Evolutionary conservation across 2,329 filamentous ascomycete species (phyloP), one percentile per base, ranked within the genome.

Genomic region (Periconia digitata): DNA sequence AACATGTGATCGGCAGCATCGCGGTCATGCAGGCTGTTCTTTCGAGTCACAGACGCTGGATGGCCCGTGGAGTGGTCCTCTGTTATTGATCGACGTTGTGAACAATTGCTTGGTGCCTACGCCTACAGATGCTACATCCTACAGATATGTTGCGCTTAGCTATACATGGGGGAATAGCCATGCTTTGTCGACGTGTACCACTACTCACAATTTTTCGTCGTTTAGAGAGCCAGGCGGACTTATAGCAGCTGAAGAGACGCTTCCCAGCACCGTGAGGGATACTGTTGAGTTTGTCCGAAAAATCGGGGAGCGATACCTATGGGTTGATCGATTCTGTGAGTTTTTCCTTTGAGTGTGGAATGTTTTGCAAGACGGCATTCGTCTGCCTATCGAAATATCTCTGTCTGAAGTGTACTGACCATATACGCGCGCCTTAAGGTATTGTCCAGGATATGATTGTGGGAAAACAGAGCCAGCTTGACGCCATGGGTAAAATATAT

Each of bases 121-220:
- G 17, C 47, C 44, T 17, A 8, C 29, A 5, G 40, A 43, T 10
- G 47, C 38, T 15, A 38, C 20, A 21, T n/a, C n/a, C n/a, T n/a
- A n/a, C n/a, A n/a, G n/a, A n/a, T 59, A 59, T 29, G 39, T 59
- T 15, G 50, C 56, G 18, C 39, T 59, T 18, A 49, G 44, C 16
- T 59, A 59, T 24, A 49, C 52, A 1, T 59, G 56, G 56, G 56
- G 56, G 16, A 34, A 35, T 21, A 41, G 44, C 32, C 22, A 17
- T n/a, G 32, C 12, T 21, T 44, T 43, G 2, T 34, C 44, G 20
- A 32, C 27, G 27, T 43, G 38, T 20, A 39, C 49, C 7, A 52
- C 46, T 2, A 37, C 24, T 2, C 18, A 40, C n/a, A 55, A 43
- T 8, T 8, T 55, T 13, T 37, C 6, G 8, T 4, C 21, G 7